Evolutionary conservation across 139 green algal genomes (phyloP).

Genomic region (Coccomyxa sp.): DNA sequence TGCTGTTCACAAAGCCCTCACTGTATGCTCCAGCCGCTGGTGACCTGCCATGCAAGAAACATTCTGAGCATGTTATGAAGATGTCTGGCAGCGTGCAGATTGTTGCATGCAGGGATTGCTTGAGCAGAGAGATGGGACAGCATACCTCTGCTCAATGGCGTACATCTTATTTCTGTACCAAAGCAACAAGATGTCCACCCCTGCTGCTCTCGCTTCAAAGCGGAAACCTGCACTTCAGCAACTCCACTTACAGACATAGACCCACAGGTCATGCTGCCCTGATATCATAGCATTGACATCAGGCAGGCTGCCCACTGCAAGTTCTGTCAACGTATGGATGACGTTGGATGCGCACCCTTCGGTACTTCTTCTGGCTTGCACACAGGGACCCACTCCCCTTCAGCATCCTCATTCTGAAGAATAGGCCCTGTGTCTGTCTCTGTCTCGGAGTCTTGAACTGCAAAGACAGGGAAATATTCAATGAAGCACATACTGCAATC

Average conservation of each 20-base stretch:
- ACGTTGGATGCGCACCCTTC: slow-evolving; percentile 60
- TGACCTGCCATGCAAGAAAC: slow-evolving; percentile 40
- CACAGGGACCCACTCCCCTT: slow-evolving; percentile 71
- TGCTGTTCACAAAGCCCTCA: slow-evolving; percentile 91
- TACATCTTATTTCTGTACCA: slow-evolving; percentile 97
- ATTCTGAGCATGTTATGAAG: neutral
- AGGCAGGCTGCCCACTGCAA: no score
- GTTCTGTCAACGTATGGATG: no score
- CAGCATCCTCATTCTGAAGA: no score
- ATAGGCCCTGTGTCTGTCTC: no score
- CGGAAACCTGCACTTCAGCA: slow-evolving; percentile 48
- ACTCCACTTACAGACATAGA: neutral
- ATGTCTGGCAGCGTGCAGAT: neutral
- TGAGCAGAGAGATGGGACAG: neutral
- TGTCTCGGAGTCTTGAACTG: no score
- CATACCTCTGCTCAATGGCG: slow-evolving; percentile 77
- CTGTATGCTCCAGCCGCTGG: slow-evolving; percentile 95
- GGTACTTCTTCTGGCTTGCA: slow-evolving; percentile 77
- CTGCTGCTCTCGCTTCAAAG: slow-evolving; percentile 81
- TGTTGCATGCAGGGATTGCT: neutral
- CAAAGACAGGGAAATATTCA: no score
- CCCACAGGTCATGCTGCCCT: neutral
- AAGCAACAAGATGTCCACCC: slow-evolving; percentile 86
- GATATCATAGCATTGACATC: neutral
- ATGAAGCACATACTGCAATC: no score